Conservation (phyloP, 2,329 filamentous ascomycete genomes). For the Tolypocladium amazonense region DNA sequence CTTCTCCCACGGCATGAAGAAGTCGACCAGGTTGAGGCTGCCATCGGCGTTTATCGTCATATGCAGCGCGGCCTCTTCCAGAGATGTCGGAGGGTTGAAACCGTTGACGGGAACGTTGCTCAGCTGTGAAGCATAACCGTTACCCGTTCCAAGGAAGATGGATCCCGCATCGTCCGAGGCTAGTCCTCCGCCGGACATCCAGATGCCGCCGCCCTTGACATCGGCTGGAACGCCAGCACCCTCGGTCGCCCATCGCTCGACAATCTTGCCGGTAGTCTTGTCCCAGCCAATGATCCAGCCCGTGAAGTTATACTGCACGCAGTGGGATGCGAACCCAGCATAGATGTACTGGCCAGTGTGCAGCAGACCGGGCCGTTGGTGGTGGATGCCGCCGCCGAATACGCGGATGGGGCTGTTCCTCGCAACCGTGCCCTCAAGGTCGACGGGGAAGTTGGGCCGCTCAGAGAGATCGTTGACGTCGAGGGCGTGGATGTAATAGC, state of each 20-base stretch:
- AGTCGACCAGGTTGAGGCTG: slow-evolving; percentile 34
- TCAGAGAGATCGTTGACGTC: slow-evolving; percentile 26
- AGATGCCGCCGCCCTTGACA: slow-evolving; percentile 30
- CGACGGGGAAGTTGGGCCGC: slow-evolving; percentile 32
- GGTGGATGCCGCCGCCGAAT: slow-evolving; percentile 40
- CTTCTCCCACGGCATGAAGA: slow-evolving; percentile 45
- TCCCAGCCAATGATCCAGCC: slow-evolving; percentile 40
- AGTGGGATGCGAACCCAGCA: slow-evolving; percentile 43
- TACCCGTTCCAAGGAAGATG: slow-evolving; percentile 27
- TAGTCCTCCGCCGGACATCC: slow-evolving; percentile 29
- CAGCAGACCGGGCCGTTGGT: slow-evolving; percentile 38
- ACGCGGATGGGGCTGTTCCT: slow-evolving; percentile 36
- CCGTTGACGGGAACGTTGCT: slow-evolving; percentile 25
- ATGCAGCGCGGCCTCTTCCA: slow-evolving; percentile 35
- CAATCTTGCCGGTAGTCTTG: slow-evolving; percentile 25
- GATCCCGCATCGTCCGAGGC: slow-evolving; percentile 27
- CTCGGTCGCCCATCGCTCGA: slow-evolving; percentile 30
- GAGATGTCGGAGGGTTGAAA: slow-evolving; percentile 25
- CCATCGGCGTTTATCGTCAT: slow-evolving; percentile 29
- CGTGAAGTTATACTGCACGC: slow-evolving; percentile 45
- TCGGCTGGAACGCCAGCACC: slow-evolving; percentile 25
- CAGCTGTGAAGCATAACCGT: slow-evolving; percentile 29
- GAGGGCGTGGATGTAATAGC: slow-evolving; percentile 26
- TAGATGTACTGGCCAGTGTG: slow-evolving; percentile 36
- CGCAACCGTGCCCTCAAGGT: slow-evolving; percentile 33